phyloP scores from a whole-genome alignment of 1,284 basidiomycete genomes.

The Cutaneotrichosporon mucoides region DNA sequence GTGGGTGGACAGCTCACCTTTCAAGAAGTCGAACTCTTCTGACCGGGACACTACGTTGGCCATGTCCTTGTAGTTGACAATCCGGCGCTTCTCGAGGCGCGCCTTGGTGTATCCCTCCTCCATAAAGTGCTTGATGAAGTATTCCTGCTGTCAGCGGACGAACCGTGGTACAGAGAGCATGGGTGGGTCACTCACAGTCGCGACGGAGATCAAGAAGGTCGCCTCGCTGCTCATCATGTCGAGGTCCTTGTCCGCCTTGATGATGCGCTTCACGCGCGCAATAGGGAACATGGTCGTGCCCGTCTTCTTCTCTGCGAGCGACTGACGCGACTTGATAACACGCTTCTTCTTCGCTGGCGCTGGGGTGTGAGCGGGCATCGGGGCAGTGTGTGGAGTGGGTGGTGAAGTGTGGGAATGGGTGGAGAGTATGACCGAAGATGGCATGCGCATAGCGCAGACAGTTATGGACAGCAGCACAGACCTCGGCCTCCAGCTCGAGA shows the following conservation, averaged over 20 bases:
- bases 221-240: constrained; percentile 50
- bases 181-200: constrained; percentile 25
- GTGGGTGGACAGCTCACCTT: constrained; percentile 24
- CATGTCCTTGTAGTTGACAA: constrained; percentile 50
- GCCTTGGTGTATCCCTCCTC: constrained; percentile 49
- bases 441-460: too few species aligned
- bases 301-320: constrained; percentile 39
- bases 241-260: constrained; percentile 52
- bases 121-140: constrained; percentile 50
- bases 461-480: too few species aligned
- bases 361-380: constrained; percentile 3
- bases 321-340: constrained; percentile 42
- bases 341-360: constrained; percentile 31
- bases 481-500: background rate
- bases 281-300: constrained; percentile 49
- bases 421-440: too few species aligned
- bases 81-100: constrained; percentile 46
- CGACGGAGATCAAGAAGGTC: constrained; percentile 49
- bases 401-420: background rate
- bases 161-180: constrained; percentile 4
- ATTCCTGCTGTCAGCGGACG: constrained; percentile 28
- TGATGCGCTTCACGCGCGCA: constrained; percentile 49
- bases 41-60: constrained; percentile 38
- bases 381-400: background rate
- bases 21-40: constrained; percentile 46